Conservation (phyloP, 1,284 basidiomycete species). For the Ustilago trichophora region DNA sequence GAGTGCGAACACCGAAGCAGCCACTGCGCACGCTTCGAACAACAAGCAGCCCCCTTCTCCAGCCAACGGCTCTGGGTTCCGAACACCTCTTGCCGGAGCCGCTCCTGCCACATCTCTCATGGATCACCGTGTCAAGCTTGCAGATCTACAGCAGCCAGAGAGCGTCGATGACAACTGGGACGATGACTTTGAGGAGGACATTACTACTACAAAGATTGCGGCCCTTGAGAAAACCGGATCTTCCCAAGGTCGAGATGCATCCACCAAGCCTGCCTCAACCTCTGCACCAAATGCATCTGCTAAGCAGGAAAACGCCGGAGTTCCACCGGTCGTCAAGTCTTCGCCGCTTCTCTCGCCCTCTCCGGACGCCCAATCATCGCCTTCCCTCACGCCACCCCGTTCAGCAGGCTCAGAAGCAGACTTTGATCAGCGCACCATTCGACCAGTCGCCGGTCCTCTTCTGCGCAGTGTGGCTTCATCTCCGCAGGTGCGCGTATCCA, state of each 20-base stretch:
- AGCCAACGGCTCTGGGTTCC: conserved; percentile 18
- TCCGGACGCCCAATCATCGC: not conserved
- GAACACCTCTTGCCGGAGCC: conserved; percentile 43
- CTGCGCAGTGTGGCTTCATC: conserved; percentile 33
- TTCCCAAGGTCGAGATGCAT: conserved; percentile 6
- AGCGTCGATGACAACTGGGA: conserved; percentile 92
- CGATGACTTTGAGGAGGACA: conserved; percentile 93
- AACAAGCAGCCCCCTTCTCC: conserved; percentile 18
- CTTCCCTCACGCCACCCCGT: conserved; percentile 12
- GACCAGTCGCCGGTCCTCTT: conserved; percentile 26
- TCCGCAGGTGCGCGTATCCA: conserved; percentile 17
- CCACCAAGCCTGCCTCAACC: not conserved
- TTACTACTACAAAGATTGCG: conserved; percentile 84
- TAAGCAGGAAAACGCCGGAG: not conserved
- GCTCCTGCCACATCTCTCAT: conserved; percentile 49
- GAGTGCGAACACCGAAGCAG: not conserved
- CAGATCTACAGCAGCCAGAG: conserved; percentile 70
- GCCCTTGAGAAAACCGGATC: conserved; percentile 68
- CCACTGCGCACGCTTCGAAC: not conserved
- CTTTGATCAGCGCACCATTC: conserved; percentile 68
- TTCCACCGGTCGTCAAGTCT: not conserved
- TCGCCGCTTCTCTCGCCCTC: not conserved
- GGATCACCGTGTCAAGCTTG: conserved; percentile 51
- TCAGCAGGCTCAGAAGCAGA: conserved; percentile 24
- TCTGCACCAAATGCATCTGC: not conserved